Conservation (phyloP, 2,329 filamentous ascomycete species). For the Cylindrodendrum hubeiense region DNA sequence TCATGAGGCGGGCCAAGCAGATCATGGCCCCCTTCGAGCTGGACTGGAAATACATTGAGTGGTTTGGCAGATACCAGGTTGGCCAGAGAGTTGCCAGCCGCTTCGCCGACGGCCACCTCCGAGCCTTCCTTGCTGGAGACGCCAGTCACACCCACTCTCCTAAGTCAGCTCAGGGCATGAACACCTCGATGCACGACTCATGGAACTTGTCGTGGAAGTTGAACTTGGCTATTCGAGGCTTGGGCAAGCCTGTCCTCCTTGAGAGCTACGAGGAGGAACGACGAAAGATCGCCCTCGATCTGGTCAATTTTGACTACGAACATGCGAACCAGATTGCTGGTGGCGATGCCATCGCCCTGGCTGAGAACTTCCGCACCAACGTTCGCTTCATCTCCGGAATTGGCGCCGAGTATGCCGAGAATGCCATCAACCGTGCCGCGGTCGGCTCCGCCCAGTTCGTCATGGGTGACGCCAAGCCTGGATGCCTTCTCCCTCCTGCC, state of each 20-base stretch:
- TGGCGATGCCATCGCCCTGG: conserved; percentile 73
- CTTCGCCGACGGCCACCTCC: conserved; percentile 72
- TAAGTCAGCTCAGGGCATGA: conserved; percentile 78
- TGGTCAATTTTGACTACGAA: conserved; percentile 70
- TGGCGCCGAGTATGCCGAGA: conserved; percentile 71
- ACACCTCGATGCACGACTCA: conserved; percentile 71
- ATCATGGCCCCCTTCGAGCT: conserved; percentile 71
- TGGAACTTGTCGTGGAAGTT: conserved; percentile 71
- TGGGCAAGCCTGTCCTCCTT: conserved; percentile 67
- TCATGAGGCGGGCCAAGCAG: conserved; percentile 74
- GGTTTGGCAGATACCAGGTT: conserved; percentile 81
- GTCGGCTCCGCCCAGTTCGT: conserved; percentile 53
- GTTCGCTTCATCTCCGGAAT: conserved; percentile 81
- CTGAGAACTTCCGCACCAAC: conserved; percentile 77
- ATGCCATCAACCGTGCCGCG: conserved; percentile 60
- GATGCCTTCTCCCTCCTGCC: conserved; percentile 72
- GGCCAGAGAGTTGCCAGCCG: conserved; percentile 78
- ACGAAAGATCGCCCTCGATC: conserved; percentile 70
- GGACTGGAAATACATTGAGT: conserved; percentile 71
- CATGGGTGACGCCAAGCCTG: conserved; percentile 64
- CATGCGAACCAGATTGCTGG: conserved; percentile 70
- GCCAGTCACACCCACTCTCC: conserved; percentile 80
- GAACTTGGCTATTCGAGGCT: conserved; percentile 65
- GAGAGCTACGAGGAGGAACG: conserved; percentile 74
- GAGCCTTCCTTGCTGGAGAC: conserved; percentile 78